phyloP scores from a whole-genome alignment of 805 yeast species.

The Saccharomyces paradoxus region DNA sequence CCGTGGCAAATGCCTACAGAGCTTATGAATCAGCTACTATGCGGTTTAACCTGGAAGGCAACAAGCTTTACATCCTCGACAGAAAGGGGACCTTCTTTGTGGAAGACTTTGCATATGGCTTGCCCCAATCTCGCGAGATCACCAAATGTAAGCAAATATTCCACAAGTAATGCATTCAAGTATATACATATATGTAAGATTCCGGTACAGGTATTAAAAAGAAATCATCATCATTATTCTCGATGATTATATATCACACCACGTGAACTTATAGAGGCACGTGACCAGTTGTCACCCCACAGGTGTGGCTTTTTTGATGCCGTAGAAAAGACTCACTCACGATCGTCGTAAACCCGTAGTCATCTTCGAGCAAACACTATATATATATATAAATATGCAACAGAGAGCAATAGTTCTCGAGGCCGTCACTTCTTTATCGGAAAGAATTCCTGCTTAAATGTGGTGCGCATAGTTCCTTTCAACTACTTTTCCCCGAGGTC shows the following conservation, averaged over 20 bases:
- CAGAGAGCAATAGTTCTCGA: background rate
- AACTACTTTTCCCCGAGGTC: background rate
- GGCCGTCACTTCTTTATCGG: background rate
- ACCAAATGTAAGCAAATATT: constrained; percentile 53
- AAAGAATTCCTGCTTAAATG: background rate
- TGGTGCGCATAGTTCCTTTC: background rate
- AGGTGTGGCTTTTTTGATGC: background rate
- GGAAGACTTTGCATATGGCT: constrained; percentile 82
- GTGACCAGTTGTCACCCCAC: background rate
- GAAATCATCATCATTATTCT: background rate
- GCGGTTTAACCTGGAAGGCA: constrained; percentile 72
- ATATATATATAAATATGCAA: background rate
- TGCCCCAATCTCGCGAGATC: constrained; percentile 61
- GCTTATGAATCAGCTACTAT: constrained; percentile 72
- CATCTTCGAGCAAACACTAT: background rate
- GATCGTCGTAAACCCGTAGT: background rate
- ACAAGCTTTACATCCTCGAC: constrained; percentile 66
- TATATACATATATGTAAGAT: background rate
- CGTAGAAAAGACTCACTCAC: background rate
- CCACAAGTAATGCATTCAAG: constrained; percentile 16
- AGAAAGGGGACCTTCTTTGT: constrained; percentile 72
- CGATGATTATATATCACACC: background rate
- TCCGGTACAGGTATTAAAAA: background rate
- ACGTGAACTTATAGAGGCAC: background rate
- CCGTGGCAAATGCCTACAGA: constrained; percentile 67